Conservation (phyloP, 1,284 basidiomycete genomes). For the Puccinia coronata region DNA sequence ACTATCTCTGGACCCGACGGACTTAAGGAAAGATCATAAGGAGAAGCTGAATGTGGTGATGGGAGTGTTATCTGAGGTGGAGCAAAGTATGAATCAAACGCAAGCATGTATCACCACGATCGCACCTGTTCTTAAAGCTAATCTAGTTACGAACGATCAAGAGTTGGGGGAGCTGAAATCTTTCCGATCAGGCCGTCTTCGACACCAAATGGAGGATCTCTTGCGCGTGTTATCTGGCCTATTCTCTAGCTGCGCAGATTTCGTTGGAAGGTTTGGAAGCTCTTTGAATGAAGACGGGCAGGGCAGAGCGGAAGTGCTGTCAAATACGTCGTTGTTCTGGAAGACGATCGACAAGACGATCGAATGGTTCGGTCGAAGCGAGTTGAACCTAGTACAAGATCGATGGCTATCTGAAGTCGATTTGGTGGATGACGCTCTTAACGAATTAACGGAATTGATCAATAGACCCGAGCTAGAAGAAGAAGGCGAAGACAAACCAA, state of each 20-base stretch:
- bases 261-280: neutral
- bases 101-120: neutral
- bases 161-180: neutral
- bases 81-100: neutral
- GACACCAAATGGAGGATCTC: neutral
- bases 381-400: neutral
- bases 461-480: neutral
- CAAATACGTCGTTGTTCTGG: neutral
- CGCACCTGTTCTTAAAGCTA: neutral
- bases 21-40: neutral
- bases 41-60: neutral
- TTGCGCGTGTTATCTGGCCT: neutral
- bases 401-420: neutral
- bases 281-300: neutral
- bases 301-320: neutral
- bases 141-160: neutral
- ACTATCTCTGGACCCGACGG: neutral
- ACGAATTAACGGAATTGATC: neutral
- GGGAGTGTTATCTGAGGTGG: neutral
- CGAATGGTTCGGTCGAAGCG: no score
- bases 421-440: neutral
- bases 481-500: neutral
- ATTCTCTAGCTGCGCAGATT: neutral
- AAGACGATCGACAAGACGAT: slow-evolving; percentile 3
- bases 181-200: neutral